Conservation (phyloP, 768 basidiomycete species). For the Sarcodon aspratus region DNA sequence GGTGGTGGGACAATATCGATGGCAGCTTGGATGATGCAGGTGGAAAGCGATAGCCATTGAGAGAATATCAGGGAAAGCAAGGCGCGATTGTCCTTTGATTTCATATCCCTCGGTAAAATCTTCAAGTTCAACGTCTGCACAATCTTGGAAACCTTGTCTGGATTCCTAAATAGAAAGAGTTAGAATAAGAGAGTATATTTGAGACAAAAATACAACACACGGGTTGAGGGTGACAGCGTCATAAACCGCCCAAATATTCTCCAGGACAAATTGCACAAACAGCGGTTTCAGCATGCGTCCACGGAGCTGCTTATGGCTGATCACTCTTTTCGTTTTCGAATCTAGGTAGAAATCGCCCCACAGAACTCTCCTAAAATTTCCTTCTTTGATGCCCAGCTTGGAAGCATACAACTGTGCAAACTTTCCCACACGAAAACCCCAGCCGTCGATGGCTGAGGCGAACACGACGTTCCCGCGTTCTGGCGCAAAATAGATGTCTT, state of each 20-base stretch:
- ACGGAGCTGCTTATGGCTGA: constrained; percentile 81
- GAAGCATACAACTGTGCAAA: constrained; percentile 88
- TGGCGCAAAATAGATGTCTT: constrained; percentile 95
- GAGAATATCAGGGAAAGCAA: constrained; percentile 82
- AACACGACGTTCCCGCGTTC: constrained; percentile 95
- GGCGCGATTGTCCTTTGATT: constrained; percentile 79
- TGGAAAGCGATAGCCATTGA: constrained; percentile 94
- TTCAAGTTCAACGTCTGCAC: constrained; percentile 73
- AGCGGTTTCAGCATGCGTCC: constrained; percentile 86
- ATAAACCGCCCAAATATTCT: constrained; percentile 96
- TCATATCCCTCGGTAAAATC: constrained; percentile 80
- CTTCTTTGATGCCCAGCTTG: constrained; percentile 86
- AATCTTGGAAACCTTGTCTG: constrained; percentile 84
- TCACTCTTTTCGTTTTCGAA: constrained; percentile 88
- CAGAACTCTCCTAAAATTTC: constrained; percentile 71
- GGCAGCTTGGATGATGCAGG: constrained; percentile 81
- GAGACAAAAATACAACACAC: constrained; percentile 39
- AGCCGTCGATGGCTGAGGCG: constrained; percentile 91
- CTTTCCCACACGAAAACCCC: constrained; percentile 92
- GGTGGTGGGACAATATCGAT: constrained; percentile 95
- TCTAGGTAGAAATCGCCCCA: constrained; percentile 99
- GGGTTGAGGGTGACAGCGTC: constrained; percentile 82
- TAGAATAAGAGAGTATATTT: background rate
- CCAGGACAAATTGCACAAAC: constrained; percentile 94
- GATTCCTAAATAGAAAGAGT: constrained; percentile 43